Percentiles rank a stretch among this genome's conserved stretches.
Conservation (phyloP, 306 rosid species). For the Crotalaria pallida region DNA sequence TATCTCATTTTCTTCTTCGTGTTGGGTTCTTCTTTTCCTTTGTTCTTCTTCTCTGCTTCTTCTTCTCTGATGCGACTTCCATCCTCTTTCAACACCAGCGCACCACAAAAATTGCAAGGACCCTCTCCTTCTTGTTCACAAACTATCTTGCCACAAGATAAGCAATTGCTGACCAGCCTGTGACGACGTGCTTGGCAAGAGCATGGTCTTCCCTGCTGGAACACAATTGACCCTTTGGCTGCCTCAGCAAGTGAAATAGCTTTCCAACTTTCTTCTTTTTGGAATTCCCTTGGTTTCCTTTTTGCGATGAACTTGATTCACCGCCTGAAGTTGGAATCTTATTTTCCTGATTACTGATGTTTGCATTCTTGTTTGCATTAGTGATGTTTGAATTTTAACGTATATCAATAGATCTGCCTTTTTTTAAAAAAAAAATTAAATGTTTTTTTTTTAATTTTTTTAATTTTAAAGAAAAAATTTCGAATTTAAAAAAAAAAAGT, state of each 20-base stretch:
- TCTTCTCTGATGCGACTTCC: too few relatives aligned
- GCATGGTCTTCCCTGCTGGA: conserved; percentile 91
- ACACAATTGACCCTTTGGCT: conserved; percentile 83
- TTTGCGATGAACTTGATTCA: conserved; percentile 38
- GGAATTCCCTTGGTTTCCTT: conserved; percentile 58
- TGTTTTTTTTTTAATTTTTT: too few relatives aligned
- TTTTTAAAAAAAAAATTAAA: too few relatives aligned
- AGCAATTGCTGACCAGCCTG: conserved; percentile 68
- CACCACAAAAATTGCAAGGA: conserved; percentile 87
- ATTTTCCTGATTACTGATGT: conserved; percentile 32
- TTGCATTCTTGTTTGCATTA: conserved; percentile 34
- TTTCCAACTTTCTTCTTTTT: conserved; percentile 81
- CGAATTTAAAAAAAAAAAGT: too few relatives aligned
- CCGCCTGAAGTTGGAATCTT: conserved; percentile 27
- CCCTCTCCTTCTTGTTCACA: conserved; percentile 99
- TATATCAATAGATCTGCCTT: too few relatives aligned
- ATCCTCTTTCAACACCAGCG: conserved; percentile 87
- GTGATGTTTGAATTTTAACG: too few relatives aligned
- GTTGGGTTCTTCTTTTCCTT: too few relatives aligned
- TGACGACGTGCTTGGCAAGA: conserved; percentile 85
- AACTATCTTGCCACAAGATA: conserved; percentile 92
- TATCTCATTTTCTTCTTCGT: too few relatives aligned
- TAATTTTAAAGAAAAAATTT: too few relatives aligned
- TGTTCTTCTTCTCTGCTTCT: too few relatives aligned
- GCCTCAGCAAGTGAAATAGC: conserved; percentile 82